Base-by-base conservation (phyloP, 352 stramenopile genomes). In the Phytophthora colocasiae region DNA sequence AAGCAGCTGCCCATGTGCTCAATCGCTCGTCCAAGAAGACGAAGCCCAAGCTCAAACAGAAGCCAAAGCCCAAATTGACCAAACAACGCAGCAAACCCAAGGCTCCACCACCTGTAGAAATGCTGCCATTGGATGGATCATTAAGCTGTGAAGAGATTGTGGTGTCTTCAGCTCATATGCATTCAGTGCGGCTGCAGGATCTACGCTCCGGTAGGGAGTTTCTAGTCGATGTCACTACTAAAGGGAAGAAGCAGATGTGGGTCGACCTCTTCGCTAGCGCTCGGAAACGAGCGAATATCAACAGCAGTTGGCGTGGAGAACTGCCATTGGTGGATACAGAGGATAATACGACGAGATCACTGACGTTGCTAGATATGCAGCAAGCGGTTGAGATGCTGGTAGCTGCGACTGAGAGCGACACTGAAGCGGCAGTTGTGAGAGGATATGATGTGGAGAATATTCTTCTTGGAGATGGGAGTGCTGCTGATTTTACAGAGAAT, bases 131-230 rank as follows among this genome's bases (percentile, higher is more conserved):
- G 11, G 78, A 87, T 45, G 78, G 78, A 3, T 69, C 73, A 2
- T 67, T 80, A 27, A 64, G 52, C 10, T 89, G 78, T 24, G 81
- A 89, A 36, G 69, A 68, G 6, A 71, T 87, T n/a, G 81, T 89
- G 17, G 81, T 89, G 31, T 89, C 81, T 2, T 82, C 81, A 2
- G 81, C 79, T 36, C 81, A 89, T 56, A 60, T 84, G 74, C 74
- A 89, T 53, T 81, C 78, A 26, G 76, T 87, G 56, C 77, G 70
- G 22, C 73, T 89, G 3, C 48, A 72, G 4, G 71, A 89, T 29
- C 63, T 85, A 15, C 67, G 79, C 41, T 75, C 68, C 0, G 74
- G 65, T 6, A 64, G 67, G 12, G 71, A 87, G 63, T 81, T 80
- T 41, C 54, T 89, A 4, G 55, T 89, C 24, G 81, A 89, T 54